phyloP scores from a whole-genome alignment of 257 asterid genomes.

The Plantago major region DNA sequence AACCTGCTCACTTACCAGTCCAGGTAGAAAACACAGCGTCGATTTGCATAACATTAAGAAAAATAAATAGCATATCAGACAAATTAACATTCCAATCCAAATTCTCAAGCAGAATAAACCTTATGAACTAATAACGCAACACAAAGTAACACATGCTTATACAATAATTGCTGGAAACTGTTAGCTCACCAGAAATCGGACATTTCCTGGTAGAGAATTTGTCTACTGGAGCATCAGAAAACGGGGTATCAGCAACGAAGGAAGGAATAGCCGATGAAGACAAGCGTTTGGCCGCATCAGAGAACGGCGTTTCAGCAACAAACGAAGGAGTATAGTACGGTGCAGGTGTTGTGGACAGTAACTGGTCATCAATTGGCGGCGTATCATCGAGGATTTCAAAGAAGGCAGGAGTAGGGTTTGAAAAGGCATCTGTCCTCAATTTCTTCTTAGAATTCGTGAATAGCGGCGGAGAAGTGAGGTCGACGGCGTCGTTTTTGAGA shows the following conservation, averaged over 20 bases:
- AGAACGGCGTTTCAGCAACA: constrained; percentile 62
- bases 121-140: neutral
- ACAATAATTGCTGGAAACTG: neutral
- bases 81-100: too few relatives aligned
- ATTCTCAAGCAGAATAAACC: too few relatives aligned
- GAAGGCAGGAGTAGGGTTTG: constrained; percentile 49
- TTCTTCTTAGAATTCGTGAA: constrained; percentile 51
- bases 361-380: constrained; percentile 35
- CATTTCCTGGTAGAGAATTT: constrained; percentile 31
- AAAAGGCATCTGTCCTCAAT: constrained; percentile 33
- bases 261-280: constrained; percentile 28
- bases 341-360: constrained; percentile 9
- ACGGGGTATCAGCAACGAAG: constrained; percentile 59
- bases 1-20: neutral
- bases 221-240: constrained; percentile 39
- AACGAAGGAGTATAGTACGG: constrained; percentile 30
- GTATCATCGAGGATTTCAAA: constrained; percentile 67
- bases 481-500: constrained; percentile 34
- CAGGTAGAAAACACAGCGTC: neutral
- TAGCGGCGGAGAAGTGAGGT: constrained; percentile 62
- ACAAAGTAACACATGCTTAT: neutral
- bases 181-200: constrained; percentile 32
- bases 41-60: neutral
- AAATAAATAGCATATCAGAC: neutral
- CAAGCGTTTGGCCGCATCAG: constrained; percentile 30